phyloP scores from a whole-genome alignment of 768 basidiomycete species.

The Wakefieldia striispora region DNA sequence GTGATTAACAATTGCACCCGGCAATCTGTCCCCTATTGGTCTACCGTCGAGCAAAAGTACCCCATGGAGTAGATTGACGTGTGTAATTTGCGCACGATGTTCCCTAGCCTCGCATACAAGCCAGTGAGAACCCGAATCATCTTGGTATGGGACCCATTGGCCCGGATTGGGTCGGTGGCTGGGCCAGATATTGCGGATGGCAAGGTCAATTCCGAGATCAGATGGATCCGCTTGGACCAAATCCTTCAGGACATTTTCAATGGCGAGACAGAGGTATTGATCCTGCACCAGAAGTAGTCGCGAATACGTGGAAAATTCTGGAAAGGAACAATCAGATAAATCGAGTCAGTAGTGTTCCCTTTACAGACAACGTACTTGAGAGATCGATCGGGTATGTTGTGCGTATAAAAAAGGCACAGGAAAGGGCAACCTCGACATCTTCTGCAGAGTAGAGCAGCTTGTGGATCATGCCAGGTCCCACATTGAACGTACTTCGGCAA shows the following conservation, averaged over 20 bases:
- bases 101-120: constrained; percentile 19
- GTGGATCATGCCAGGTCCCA: too few relatives aligned
- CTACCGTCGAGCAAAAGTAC: constrained; percentile 40
- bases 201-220: constrained; percentile 27
- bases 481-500: too few relatives aligned
- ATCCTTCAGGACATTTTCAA: constrained; percentile 19
- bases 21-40: constrained; percentile 16
- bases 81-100: constrained; percentile 24
- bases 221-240: constrained; percentile 11
- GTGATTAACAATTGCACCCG: constrained; percentile 1
- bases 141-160: constrained; percentile 12
- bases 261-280: constrained; percentile 25
- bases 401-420: too few relatives aligned
- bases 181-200: constrained; percentile 29
- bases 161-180: constrained; percentile 18
- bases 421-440: too few relatives aligned
- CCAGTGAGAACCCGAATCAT: constrained; percentile 27
- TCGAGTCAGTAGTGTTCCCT: too few relatives aligned
- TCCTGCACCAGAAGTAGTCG: constrained; percentile 27
- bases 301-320: too few relatives aligned
- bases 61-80: constrained; percentile 40
- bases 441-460: too few relatives aligned
- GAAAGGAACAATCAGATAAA: too few relatives aligned
- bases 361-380: too few relatives aligned
- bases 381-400: too few relatives aligned